Conservation (phyloP, 768 basidiomycete genomes). For the Trametopsis cervina region DNA sequence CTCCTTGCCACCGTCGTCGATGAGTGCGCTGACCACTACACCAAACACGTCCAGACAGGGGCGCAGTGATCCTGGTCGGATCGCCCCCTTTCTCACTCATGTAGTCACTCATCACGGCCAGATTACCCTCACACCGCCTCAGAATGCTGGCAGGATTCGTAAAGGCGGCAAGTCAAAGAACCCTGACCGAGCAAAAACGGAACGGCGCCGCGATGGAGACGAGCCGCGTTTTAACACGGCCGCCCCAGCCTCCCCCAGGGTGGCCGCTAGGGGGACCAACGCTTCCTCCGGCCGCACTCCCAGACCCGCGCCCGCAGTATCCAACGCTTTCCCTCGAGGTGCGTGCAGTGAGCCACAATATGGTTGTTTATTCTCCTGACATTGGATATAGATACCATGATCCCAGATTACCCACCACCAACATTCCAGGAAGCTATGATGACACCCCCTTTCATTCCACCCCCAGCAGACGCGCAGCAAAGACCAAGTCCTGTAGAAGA, state of each 20-base stretch:
- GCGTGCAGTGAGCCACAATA: background rate
- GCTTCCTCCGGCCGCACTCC: background rate
- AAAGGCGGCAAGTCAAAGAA: conserved; percentile 26
- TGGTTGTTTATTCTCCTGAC: background rate
- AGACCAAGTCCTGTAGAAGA: conserved; percentile 6
- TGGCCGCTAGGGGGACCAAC: conserved; percentile 3
- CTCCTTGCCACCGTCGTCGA: conserved; percentile 10
- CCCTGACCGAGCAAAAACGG: conserved; percentile 13
- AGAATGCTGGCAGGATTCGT: conserved; percentile 42
- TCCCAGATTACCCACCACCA: conserved; percentile 67
- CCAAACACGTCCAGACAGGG: conserved; percentile 14
- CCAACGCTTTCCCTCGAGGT: conserved; percentile 4
- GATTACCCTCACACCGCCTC: conserved; percentile 40
- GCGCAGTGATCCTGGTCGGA: conserved; percentile 21
- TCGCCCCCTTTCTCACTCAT: conserved; percentile 53
- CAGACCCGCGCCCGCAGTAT: background rate
- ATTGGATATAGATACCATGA: conserved; percentile 15
- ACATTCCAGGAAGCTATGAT: conserved; percentile 62
- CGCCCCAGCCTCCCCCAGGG: conserved; percentile 7
- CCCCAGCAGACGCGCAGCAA: conserved; percentile 2
- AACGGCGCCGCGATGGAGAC: conserved; percentile 27
- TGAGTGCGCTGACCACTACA: conserved; percentile 11
- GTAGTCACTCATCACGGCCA: conserved; percentile 48
- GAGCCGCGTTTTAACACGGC: conserved; percentile 24
- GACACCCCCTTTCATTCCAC: conserved; percentile 14